These are phyloP conservation scores for Fraxinus sp. DNA, from an alignment of 305 asterid species.

Conservation along the genomic window DNA sequence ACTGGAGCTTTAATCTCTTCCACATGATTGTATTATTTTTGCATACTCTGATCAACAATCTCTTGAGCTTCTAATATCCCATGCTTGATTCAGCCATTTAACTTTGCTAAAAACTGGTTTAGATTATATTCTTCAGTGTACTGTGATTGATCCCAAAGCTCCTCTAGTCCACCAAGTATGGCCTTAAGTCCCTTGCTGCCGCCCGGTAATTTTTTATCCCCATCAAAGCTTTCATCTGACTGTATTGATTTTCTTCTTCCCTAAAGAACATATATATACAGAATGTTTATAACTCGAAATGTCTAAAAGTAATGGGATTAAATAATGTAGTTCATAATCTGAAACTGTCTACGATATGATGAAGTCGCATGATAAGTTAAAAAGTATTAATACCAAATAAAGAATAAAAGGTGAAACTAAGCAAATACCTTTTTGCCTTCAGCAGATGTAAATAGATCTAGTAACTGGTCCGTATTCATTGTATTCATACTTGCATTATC, in stretches of 20 bases:
- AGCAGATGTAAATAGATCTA: constrained; percentile 90
- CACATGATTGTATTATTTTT: constrained; percentile 23
- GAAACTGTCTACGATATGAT: not conserved
- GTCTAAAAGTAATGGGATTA: not conserved
- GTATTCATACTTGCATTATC: constrained; percentile 95
- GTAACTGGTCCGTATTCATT: constrained; percentile 96
- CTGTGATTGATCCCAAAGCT: constrained; percentile 99
- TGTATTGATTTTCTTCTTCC: constrained; percentile 45
- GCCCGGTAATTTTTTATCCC: constrained; percentile 57
- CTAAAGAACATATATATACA: constrained; percentile 40
- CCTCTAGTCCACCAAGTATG: constrained; percentile 91
- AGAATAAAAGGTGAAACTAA: not conserved
- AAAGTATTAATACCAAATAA: not conserved
- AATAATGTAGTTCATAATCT: not conserved
- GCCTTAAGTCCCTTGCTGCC: constrained; percentile 78
- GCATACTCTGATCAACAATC: constrained; percentile 28
- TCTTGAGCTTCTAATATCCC: constrained; percentile 9
- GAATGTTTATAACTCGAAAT: not conserved
- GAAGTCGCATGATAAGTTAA: not conserved
- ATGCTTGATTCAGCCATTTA: constrained; percentile 56
- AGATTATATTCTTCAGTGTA: constrained; percentile 93
- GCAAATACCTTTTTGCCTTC: constrained; percentile 72
- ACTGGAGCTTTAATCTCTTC: constrained; percentile 20
- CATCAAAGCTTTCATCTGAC: constrained; percentile 42
- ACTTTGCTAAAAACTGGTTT: constrained; percentile 74